These are phyloP conservation scores for Thuidium tamariscinum DNA, from an alignment of 225 moss, liverwort and hornwort genomes.

Conservation along the genomic window DNA sequence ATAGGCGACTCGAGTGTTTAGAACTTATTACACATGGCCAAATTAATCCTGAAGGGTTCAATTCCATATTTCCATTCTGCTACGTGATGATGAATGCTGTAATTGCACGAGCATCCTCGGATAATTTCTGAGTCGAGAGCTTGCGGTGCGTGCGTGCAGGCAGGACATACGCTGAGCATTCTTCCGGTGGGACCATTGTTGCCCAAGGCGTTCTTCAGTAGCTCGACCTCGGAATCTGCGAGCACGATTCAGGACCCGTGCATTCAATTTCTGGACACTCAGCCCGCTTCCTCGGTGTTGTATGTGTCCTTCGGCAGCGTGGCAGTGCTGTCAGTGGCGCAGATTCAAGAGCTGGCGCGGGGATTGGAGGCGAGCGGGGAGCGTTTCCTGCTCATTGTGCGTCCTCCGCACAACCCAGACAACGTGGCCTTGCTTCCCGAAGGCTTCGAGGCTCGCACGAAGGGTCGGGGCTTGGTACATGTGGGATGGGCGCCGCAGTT, in stretches of 20 bases:
- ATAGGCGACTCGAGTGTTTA: not conserved
- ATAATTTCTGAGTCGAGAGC: not conserved
- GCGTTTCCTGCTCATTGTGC: constrained; percentile 8
- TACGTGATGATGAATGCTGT: too few species aligned
- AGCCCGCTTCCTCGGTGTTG: constrained; percentile 2
- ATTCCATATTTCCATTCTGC: too few species aligned
- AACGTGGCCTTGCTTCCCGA: not conserved
- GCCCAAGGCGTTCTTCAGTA: constrained; percentile 4
- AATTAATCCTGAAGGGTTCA: too few species aligned
- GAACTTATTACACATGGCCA: not conserved
- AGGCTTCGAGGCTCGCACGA: not conserved
- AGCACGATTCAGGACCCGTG: not conserved
- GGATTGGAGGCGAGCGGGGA: constrained; percentile 5
- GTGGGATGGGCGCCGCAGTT: constrained; percentile 8
- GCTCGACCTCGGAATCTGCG: not conserved
- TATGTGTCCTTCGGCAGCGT: constrained; percentile 6
- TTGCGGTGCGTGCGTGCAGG: not conserved
- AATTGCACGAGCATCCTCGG: too few species aligned
- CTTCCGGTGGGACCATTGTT: constrained; percentile 17
- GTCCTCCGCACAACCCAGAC: not conserved
- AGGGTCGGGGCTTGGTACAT: not conserved
- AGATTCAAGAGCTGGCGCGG: not conserved
- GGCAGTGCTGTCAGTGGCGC: not conserved
- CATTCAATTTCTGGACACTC: not conserved
- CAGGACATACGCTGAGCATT: not conserved